These are phyloP conservation scores for Apiospora rasikravindrae DNA, from an alignment of 2,329 filamentous ascomycete genomes.

Conservation along the genomic window DNA sequence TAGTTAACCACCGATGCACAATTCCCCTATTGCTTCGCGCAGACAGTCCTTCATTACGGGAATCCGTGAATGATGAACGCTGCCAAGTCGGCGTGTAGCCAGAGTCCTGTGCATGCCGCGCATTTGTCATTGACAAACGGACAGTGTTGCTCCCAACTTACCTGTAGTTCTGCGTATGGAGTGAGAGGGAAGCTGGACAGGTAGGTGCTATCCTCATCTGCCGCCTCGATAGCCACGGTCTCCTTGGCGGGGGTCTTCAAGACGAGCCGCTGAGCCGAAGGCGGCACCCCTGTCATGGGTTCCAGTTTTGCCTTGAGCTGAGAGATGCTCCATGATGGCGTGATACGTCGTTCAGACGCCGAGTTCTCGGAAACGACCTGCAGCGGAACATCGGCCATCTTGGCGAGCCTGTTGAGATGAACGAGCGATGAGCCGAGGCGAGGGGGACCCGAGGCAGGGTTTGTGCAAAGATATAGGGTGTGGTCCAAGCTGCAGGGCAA, in stretches of 20 bases:
- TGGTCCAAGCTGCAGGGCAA: slow-evolving; percentile 8
- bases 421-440: slow-evolving; percentile 11
- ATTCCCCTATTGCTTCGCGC: not conserved
- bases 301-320: slow-evolving; percentile 88
- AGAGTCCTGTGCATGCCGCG: not conserved
- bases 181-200: slow-evolving; percentile 70
- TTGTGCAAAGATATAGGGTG: slow-evolving; percentile 14
- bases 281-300: slow-evolving; percentile 89
- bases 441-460: not conserved
- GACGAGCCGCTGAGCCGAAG: slow-evolving; percentile 75
- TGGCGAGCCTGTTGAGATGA: slow-evolving; percentile 32
- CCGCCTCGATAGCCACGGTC: slow-evolving; percentile 68
- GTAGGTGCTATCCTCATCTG: slow-evolving; percentile 73
- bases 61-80: not conserved
- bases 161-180: slow-evolving; percentile 79
- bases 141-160: slow-evolving; percentile 54
- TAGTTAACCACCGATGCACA: slow-evolving; percentile 29
- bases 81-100: not conserved
- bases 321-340: slow-evolving; percentile 87
- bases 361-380: slow-evolving; percentile 77
- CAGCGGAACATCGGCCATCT: slow-evolving; percentile 76
- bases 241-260: slow-evolving; percentile 69
- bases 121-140: not conserved
- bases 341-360: slow-evolving; percentile 87
- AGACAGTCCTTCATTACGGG: not conserved